These are phyloP conservation scores for Colletotrichum cereale DNA, from an alignment of 2,329 filamentous ascomycete genomes.

Conservation along the genomic window DNA sequence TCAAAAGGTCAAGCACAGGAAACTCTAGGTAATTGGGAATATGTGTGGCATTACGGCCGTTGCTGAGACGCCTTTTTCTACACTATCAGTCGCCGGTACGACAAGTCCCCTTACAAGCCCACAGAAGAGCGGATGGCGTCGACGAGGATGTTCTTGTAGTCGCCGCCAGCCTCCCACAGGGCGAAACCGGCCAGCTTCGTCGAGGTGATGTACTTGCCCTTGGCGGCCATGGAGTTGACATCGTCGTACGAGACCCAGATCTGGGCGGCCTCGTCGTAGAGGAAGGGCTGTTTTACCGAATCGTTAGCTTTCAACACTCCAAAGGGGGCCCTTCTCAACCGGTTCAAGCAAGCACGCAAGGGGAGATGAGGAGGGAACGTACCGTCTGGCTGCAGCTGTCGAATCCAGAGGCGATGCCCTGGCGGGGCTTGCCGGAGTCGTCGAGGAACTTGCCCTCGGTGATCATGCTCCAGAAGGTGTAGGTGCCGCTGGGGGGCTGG, in stretches of 20 bases:
- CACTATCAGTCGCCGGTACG: not conserved
- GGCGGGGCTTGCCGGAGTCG: conserved; percentile 25
- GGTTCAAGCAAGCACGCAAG: too few species aligned
- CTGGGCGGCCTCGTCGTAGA: conserved; percentile 30
- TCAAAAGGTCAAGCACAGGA: not conserved
- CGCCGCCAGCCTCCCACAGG: conserved; percentile 35
- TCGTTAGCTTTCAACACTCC: conserved; percentile 3
- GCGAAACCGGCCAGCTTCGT: conserved; percentile 31
- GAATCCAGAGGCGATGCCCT: conserved; percentile 23
- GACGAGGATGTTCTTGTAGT: conserved; percentile 35
- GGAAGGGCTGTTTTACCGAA: conserved; percentile 9
- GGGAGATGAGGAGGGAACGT: not conserved
- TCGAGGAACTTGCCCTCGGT: conserved; percentile 35
- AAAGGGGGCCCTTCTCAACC: too few species aligned
- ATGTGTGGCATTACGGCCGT: conserved; percentile 2
- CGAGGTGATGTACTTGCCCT: conserved; percentile 32
- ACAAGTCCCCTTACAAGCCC: conserved; percentile 14
- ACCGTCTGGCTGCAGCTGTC: conserved; percentile 38
- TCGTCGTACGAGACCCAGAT: conserved; percentile 40
- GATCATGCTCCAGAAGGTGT: conserved; percentile 33
- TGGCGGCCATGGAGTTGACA: conserved; percentile 19
- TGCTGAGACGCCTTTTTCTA: conserved; percentile 2
- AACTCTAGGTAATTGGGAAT: not conserved
- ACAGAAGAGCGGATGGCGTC: conserved; percentile 32
- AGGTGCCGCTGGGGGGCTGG: conserved; percentile 29